Base-by-base conservation (phyloP, 352 stramenopile species). In the Plasmopara viticola region DNA sequence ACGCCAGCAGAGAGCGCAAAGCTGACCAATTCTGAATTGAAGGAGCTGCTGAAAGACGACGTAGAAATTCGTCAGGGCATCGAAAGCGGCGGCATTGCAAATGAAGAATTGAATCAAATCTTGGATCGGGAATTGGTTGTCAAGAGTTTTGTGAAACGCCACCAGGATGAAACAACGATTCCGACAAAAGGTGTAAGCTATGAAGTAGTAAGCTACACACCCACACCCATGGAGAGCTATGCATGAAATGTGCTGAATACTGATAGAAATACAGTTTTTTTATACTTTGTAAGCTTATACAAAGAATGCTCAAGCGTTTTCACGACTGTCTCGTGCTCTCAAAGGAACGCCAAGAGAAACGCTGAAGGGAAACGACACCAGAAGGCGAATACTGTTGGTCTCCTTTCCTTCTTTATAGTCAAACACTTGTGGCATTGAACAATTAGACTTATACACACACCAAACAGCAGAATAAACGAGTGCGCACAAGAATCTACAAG, bases 171-270 rank as follows among this genome's bases (percentile, higher is more conserved):
- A 25, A 48, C 56, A 9, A 35, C 86, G 50, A 60, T 92, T 28
- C 50, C 31, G 10, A 8, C 31, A 12, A 35, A 35, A 35, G 31
- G 31, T 35, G 5, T 12, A 35, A 79, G 79, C 13, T 94, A 90
- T 50, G 83, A 94, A 41, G 80, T 94, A 35, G 83, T 90, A 0
- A 81, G 90, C 31, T 84, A 67, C 17, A 54, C 68, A 9, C 56
- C 66, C 13, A 45, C 64, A 10, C 61, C 73, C 39, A 94, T 94
- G 77, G 83, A 94, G 42, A 84, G 77, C 66, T 87, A 87, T 43
- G 53, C 78, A 40, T 90, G 31, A 53, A 33, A 15, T 45, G 48
- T 53, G 31, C 13, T 58, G 8, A 13, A 20, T 15, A 5, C 31
- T 33, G 35, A 51, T 52, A 33, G 44, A 18, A 50, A 54, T 70